Evolutionary conservation across 768 basidiomycete species (phyloP).

Genomic region (Myochromella boudieri): DNA sequence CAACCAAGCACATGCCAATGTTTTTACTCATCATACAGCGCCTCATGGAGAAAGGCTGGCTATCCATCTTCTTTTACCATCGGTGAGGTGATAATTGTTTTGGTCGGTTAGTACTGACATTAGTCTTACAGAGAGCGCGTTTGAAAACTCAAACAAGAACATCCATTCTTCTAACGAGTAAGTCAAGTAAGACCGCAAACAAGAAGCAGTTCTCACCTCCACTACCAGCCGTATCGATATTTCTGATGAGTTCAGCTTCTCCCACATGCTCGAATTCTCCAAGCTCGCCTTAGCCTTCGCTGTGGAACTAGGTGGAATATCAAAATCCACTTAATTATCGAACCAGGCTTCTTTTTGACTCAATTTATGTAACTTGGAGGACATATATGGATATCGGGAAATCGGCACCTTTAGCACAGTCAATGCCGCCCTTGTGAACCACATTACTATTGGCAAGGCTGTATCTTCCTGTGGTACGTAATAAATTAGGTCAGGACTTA

Average conservation of each 20-base stretch:
- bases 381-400: too few relatives aligned
- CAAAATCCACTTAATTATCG: constrained; percentile 9
- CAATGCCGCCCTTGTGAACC: too few relatives aligned
- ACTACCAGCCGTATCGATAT: constrained; percentile 72
- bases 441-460: too few relatives aligned
- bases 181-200: constrained; percentile 27
- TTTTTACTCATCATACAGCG: constrained; percentile 35
- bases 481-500: too few relatives aligned
- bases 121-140: constrained; percentile 54
- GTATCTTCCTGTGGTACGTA: too few relatives aligned
- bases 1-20: constrained; percentile 28
- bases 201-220: constrained; percentile 15
- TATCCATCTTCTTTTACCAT: constrained; percentile 86
- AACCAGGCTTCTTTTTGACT: not conserved
- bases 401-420: too few relatives aligned
- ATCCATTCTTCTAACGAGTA: constrained; percentile 85
- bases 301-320: constrained; percentile 66
- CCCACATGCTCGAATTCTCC: constrained; percentile 87
- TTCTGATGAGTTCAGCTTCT: constrained; percentile 86
- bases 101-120: constrained; percentile 15
- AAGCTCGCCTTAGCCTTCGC: constrained; percentile 81
- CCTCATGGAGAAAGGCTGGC: constrained; percentile 85
- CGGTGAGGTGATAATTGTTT: constrained; percentile 42
- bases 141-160: constrained; percentile 76
- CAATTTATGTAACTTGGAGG: too few relatives aligned